Base-by-base conservation (phyloP, 805 yeast genomes). In the Kurtzmaniella fragi region DNA sequence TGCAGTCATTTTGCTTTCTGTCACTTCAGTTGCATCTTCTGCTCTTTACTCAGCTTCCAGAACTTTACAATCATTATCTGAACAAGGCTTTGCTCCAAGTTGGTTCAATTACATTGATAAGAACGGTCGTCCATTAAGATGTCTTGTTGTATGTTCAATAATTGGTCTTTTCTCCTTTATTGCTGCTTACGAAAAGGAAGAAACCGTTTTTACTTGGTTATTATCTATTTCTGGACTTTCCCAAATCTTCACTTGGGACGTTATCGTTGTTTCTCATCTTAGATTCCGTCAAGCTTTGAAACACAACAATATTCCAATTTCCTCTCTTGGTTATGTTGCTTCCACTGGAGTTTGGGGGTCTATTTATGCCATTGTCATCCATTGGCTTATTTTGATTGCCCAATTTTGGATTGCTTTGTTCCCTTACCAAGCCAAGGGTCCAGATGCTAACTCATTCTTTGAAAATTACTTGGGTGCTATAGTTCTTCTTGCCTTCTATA, bases 331-430 rank as follows among this genome's bases (percentile, higher is more conserved):
- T 3, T 64, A 61, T 33, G 58, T 54, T 26, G 54, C 70, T 3
- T 58, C 65, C 17, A 70, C 73, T 8, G 73, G 72, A 23, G 56
- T 60, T 16, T 48, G 54, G 47, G 73, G 73, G 10, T 66, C 72
- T 4, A 52, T 49, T 37, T 64, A 62, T 35, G 63, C 67, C 11
- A 48, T 62, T 35, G 40, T 48, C 4, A 56, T 60, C 50, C 61
- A 57, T 45, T 33, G 47, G 11, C 55, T 67, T 37, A 58, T 67
- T 37, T 55, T 67, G 46, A 51, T 67, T 39, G 70, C 67, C 17
- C 72, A 67, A 48, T 67, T 67, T 50, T 67, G 70, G 70, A 66
- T 67, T 35, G 69, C 73, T 4, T 61, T 67, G 40, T 67, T 45
- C 56, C 73, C 73, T 7, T 45, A 57, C 40, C 66, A 58, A 3